Evolutionary conservation across 2,329 filamentous ascomycete genomes (phyloP).

Genomic region (Dactylellina parvicollis): DNA sequence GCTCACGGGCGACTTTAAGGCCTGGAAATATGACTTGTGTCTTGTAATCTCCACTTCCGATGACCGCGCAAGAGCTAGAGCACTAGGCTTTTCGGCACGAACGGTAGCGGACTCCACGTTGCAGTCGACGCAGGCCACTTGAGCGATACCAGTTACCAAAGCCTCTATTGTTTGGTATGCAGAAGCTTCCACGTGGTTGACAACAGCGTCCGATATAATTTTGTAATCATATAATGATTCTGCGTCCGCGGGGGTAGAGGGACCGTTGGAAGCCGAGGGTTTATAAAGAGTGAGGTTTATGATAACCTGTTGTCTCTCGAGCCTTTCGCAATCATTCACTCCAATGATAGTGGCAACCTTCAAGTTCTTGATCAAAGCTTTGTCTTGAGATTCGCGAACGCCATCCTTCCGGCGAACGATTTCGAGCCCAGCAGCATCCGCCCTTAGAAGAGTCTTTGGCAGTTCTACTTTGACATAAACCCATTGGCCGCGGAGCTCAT

Average conservation of each 20-base stretch:
- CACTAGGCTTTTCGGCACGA: constrained; percentile 65
- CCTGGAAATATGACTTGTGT: constrained; percentile 63
- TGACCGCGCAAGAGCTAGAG: constrained; percentile 64
- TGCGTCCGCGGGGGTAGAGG: constrained; percentile 61
- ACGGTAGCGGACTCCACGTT: constrained; percentile 64
- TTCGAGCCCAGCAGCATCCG: constrained; percentile 57
- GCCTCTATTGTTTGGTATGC: constrained; percentile 66
- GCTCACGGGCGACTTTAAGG: constrained; percentile 32
- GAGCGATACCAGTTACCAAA: constrained; percentile 65
- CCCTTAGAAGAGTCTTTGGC: constrained; percentile 56
- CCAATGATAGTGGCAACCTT: constrained; percentile 62
- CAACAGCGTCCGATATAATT: constrained; percentile 54
- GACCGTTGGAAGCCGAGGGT: constrained; percentile 58
- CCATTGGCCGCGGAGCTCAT: constrained; percentile 56
- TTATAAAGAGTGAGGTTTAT: constrained; percentile 59
- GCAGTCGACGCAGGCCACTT: constrained; percentile 64
- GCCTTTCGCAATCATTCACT: constrained; percentile 66
- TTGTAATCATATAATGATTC: constrained; percentile 56
- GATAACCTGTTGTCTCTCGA: constrained; percentile 66
- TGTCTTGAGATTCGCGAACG: constrained; percentile 54
- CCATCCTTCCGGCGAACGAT: constrained; percentile 55
- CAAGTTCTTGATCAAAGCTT: constrained; percentile 56
- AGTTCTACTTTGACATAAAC: constrained; percentile 57
- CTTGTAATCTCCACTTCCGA: constrained; percentile 66
- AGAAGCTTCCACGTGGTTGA: constrained; percentile 62